Evolutionary conservation across 2,329 filamentous ascomycete species (phyloP).

Genomic region (Scedosporium minutisporum): DNA sequence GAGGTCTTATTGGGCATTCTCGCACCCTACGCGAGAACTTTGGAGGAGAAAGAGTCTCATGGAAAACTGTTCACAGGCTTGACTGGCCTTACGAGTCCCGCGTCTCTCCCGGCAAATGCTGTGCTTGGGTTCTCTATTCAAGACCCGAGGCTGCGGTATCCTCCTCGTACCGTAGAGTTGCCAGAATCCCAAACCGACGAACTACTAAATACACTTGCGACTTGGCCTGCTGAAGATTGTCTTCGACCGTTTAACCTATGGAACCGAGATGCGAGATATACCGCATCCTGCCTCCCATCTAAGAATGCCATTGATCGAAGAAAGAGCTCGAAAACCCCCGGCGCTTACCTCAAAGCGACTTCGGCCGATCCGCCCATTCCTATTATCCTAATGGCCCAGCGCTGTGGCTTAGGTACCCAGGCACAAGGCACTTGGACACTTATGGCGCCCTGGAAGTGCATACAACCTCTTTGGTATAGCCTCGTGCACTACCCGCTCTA

Average conservation of each 20-base stretch:
- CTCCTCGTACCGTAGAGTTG: conserved; percentile 48
- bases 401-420: conserved; percentile 34
- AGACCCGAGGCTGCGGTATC: conserved; percentile 74
- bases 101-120: conserved; percentile 58
- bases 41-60: conserved; percentile 25
- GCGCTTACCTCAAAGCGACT: conserved; percentile 47
- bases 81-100: conserved; percentile 54
- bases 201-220: conserved; percentile 51
- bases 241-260: conserved; percentile 50
- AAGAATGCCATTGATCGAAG: conserved; percentile 77
- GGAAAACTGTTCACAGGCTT: conserved; percentile 41
- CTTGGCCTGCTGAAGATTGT: conserved; percentile 55
- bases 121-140: conserved; percentile 63
- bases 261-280: conserved; percentile 54
- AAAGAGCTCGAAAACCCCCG: conserved; percentile 53
- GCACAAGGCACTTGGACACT: conserved; percentile 70
- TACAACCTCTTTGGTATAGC: conserved; percentile 75
- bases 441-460: conserved; percentile 82
- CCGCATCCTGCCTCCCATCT: conserved; percentile 56
- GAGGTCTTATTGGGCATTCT: conserved; percentile 67
- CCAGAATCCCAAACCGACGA: conserved; percentile 20
- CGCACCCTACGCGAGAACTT: conserved; percentile 33
- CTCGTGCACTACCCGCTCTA: conserved; percentile 74
- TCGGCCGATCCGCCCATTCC: conserved; percentile 67
- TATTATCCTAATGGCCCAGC: conserved; percentile 57